Conservation (phyloP, 495 filamentous ascomycete species). For the Neurospora sp. region DNA sequence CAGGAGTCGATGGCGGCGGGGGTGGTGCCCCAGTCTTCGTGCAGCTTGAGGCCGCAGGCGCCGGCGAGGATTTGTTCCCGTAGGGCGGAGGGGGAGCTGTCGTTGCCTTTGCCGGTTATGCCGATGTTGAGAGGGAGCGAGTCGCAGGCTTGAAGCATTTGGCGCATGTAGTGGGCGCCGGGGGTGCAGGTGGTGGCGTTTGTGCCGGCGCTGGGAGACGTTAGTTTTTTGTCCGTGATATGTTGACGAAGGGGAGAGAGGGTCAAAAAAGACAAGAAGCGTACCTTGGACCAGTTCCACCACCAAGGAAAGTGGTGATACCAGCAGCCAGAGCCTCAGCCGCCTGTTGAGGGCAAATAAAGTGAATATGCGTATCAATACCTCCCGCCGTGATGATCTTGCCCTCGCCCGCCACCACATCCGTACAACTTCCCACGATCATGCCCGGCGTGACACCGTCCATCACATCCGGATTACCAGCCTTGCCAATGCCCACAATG, state of each 20-base stretch:
- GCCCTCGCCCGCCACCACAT: constrained; percentile 91
- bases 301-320: constrained; percentile 85
- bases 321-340: constrained; percentile 79
- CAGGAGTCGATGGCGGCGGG: constrained; percentile 90
- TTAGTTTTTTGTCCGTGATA: constrained; percentile 5
- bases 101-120: constrained; percentile 95
- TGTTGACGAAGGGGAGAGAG: not conserved
- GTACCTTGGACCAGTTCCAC: constrained; percentile 80
- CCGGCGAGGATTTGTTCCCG: constrained; percentile 76
- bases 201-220: constrained; percentile 60
- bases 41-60: constrained; percentile 84
- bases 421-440: constrained; percentile 82
- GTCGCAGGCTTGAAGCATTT: constrained; percentile 92
- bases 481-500: constrained; percentile 89
- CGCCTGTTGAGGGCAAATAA: constrained; percentile 93
- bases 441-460: constrained; percentile 68
- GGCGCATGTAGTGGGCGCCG: constrained; percentile 67
- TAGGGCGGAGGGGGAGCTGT: constrained; percentile 60
- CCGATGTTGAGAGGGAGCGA: constrained; percentile 81
- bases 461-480: constrained; percentile 96
- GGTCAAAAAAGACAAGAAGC: not conserved
- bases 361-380: constrained; percentile 89
- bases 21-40: constrained; percentile 95
- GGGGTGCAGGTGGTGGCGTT: constrained; percentile 96
- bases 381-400: constrained; percentile 91